These are phyloP conservation scores for Ceratorhiza oryzae-sativae DNA, from an alignment of 1,284 basidiomycete species.

Conservation along the genomic window DNA sequence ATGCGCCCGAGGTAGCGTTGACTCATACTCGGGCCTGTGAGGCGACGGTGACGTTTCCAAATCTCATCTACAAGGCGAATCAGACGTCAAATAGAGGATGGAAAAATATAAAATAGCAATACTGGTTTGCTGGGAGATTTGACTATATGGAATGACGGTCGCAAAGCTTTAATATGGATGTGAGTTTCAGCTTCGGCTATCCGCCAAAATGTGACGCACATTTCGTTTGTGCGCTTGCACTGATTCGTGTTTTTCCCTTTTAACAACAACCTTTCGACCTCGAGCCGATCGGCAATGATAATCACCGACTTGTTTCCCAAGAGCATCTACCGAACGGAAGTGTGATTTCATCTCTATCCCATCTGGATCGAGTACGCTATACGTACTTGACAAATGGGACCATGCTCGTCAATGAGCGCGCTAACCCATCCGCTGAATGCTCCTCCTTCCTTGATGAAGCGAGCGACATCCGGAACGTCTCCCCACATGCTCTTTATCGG, in stretches of 20 bases:
- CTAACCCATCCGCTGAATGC: background rate
- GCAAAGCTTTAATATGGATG: no score
- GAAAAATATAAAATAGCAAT: background rate
- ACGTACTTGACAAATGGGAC: constrained; percentile 11
- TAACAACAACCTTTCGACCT: constrained; percentile 6
- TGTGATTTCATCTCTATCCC: no score
- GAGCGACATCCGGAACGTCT: background rate
- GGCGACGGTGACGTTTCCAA: constrained; percentile 18
- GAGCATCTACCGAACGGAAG: no score
- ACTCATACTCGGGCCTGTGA: constrained; percentile 33
- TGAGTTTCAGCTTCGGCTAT: background rate
- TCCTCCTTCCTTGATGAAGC: background rate
- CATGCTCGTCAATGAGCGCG: background rate
- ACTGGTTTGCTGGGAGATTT: constrained; percentile 16
- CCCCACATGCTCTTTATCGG: constrained; percentile 10
- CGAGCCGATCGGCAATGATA: constrained; percentile 14
- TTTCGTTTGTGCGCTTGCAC: background rate
- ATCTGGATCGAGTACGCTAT: no score
- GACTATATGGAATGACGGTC: constrained; percentile 1
- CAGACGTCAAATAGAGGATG: background rate
- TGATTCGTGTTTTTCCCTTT: constrained; percentile 5
- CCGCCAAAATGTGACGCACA: no score
- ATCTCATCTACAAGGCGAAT: constrained; percentile 4
- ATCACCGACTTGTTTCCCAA: background rate
- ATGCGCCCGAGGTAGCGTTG: constrained; percentile 20